phyloP scores from a whole-genome alignment of 164 flowering plant species.

The Protea cynaroides region DNA sequence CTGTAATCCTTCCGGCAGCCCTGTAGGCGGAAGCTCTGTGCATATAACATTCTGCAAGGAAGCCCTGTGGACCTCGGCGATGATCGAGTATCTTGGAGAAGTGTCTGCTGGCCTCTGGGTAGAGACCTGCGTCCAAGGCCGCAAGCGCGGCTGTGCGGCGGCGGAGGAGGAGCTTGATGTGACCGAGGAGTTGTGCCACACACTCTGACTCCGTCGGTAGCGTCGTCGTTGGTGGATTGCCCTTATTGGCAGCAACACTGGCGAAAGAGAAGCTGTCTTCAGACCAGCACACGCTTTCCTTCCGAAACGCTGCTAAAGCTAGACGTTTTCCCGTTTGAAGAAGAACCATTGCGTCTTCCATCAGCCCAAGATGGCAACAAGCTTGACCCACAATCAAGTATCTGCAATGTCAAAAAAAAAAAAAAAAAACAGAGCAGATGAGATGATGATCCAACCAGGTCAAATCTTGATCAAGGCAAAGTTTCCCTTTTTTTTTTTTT shows the following conservation, averaged over 20 bases:
- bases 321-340: conserved; percentile 93
- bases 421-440: too few species aligned
- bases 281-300: conserved; percentile 67
- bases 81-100: conserved; percentile 85
- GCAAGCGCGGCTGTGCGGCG: conserved; percentile 83
- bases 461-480: too few species aligned
- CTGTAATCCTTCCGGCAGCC: conserved; percentile 71
- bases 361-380: conserved; percentile 78
- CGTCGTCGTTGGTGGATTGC: conserved; percentile 20
- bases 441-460: too few species aligned
- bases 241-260: conserved; percentile 14
- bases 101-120: conserved; percentile 85
- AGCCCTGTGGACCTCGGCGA: conserved; percentile 82
- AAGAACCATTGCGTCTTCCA: conserved; percentile 95
- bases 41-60: conserved; percentile 83
- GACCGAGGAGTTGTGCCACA: conserved; percentile 55
- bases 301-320: conserved; percentile 70
- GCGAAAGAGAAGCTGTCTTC: conserved; percentile 77
- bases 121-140: conserved; percentile 89
- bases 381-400: conserved; percentile 90
- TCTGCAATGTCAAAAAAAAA: conserved; percentile 28
- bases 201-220: conserved; percentile 48
- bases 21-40: conserved; percentile 68
- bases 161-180: conserved; percentile 86
- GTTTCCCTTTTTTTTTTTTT: too few species aligned